Conservation (phyloP, 345 rosid species). For the Euphorbia lathyris region DNA sequence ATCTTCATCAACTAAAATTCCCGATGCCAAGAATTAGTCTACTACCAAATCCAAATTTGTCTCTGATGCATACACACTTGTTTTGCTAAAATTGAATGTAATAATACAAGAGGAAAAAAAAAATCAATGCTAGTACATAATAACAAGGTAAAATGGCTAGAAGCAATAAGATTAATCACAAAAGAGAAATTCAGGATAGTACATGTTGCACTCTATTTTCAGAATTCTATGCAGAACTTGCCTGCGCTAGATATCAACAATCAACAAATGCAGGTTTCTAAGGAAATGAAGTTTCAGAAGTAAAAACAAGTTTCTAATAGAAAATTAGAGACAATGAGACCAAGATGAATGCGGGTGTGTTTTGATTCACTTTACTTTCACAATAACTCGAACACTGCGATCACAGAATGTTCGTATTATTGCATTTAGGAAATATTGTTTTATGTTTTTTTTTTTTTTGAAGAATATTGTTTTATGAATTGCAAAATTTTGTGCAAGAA, state of each 20-base stretch:
- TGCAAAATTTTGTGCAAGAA: slow-evolving; percentile 1
- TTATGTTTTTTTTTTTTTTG: too few relatives aligned
- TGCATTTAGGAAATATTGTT: neutral
- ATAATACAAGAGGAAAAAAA: too few relatives aligned
- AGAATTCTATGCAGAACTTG: neutral
- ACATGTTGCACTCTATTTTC: neutral
- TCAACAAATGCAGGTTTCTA: neutral
- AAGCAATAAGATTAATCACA: neutral
- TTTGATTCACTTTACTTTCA: too few relatives aligned
- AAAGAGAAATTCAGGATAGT: neutral
- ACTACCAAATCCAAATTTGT: neutral
- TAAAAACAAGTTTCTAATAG: neutral
- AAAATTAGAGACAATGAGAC: neutral
- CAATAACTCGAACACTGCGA: too few relatives aligned
- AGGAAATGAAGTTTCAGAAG: neutral
- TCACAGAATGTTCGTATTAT: neutral
- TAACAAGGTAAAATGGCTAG: neutral
- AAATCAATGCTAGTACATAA: neutral
- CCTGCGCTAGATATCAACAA: neutral
- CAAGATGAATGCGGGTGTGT: neutral
- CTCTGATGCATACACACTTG: neutral
- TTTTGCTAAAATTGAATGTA: too few relatives aligned
- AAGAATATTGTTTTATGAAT: neutral
- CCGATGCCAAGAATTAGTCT: neutral
- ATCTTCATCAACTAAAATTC: neutral